phyloP scores from a whole-genome alignment of 495 filamentous ascomycete genomes.

The Rhypophila decipiens region DNA sequence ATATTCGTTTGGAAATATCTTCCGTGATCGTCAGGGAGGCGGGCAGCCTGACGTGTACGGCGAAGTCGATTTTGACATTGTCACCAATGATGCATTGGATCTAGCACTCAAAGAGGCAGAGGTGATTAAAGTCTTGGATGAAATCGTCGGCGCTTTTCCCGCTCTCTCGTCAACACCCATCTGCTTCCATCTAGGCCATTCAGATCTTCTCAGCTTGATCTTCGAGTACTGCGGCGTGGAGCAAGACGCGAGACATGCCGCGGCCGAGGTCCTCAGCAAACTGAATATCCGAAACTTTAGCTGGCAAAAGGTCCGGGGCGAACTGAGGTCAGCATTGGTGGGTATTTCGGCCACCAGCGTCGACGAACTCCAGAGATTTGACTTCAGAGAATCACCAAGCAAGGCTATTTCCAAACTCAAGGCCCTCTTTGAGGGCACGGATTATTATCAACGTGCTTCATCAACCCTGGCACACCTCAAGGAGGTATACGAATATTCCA shows the following conservation, averaged over 20 bases:
- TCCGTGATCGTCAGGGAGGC: constrained; percentile 63
- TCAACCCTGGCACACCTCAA: constrained; percentile 73
- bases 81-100: constrained; percentile 71
- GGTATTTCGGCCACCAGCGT: constrained; percentile 83
- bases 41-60: constrained; percentile 77
- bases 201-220: constrained; percentile 72
- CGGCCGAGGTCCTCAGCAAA: constrained; percentile 81
- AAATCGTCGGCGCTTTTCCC: constrained; percentile 79
- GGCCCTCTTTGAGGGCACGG: constrained; percentile 64
- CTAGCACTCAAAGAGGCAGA: constrained; percentile 91
- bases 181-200: constrained; percentile 92
- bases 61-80: constrained; percentile 94
- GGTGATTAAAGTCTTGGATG: constrained; percentile 88
- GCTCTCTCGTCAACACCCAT: constrained; percentile 61
- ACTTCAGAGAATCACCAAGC: constrained; percentile 75
- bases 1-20: constrained; percentile 86
- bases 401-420: constrained; percentile 71
- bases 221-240: constrained; percentile 84
- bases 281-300: constrained; percentile 77
- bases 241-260: constrained; percentile 54
- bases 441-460: constrained; percentile 57
- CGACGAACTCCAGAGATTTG: constrained; percentile 84
- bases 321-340: constrained; percentile 71
- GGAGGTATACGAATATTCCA: constrained; percentile 66
- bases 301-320: constrained; percentile 78